These are phyloP conservation scores for Penicillium occitanis DNA, from an alignment of 2,329 filamentous ascomycete species.

Conservation along the genomic window DNA sequence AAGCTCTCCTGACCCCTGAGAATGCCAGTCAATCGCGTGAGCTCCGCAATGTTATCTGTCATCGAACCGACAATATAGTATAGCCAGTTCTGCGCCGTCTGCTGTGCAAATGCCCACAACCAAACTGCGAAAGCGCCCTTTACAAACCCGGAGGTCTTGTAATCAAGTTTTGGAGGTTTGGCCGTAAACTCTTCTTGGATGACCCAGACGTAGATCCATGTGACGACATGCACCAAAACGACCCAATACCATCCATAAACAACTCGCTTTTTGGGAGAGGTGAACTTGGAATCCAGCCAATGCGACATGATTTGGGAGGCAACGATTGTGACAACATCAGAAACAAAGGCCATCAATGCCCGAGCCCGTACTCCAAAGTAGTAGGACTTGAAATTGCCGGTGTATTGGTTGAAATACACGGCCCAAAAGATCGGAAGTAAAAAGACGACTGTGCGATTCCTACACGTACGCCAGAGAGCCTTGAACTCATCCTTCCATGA, in stretches of 20 bases:
- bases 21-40: slow-evolving; percentile 44
- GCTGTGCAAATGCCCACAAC: slow-evolving; percentile 52
- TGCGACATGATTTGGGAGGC: slow-evolving; percentile 49
- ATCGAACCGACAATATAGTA: slow-evolving; percentile 58
- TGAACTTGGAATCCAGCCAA: slow-evolving; percentile 46
- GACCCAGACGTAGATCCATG: slow-evolving; percentile 56
- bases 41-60: slow-evolving; percentile 57
- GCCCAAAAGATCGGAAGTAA: slow-evolving; percentile 48
- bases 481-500: slow-evolving; percentile 43
- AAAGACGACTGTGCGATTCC: slow-evolving; percentile 38
- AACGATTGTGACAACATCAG: slow-evolving; percentile 44
- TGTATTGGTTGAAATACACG: slow-evolving; percentile 49
- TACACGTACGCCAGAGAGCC: slow-evolving; percentile 36
- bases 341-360: slow-evolving; percentile 48
- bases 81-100: slow-evolving; percentile 57
- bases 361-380: slow-evolving; percentile 50
- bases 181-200: slow-evolving; percentile 53
- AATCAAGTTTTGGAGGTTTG: slow-evolving; percentile 43
- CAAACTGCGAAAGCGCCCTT: slow-evolving; percentile 52
- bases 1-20: slow-evolving; percentile 49
- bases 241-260: slow-evolving; percentile 49
- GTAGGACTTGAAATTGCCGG: slow-evolving; percentile 51
- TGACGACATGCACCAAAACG: slow-evolving; percentile 46
- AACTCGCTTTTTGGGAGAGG: slow-evolving; percentile 45
- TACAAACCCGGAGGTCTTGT: slow-evolving; percentile 45